phyloP scores from a whole-genome alignment of 2,329 filamentous ascomycete species.

The Phialophora tarda region DNA sequence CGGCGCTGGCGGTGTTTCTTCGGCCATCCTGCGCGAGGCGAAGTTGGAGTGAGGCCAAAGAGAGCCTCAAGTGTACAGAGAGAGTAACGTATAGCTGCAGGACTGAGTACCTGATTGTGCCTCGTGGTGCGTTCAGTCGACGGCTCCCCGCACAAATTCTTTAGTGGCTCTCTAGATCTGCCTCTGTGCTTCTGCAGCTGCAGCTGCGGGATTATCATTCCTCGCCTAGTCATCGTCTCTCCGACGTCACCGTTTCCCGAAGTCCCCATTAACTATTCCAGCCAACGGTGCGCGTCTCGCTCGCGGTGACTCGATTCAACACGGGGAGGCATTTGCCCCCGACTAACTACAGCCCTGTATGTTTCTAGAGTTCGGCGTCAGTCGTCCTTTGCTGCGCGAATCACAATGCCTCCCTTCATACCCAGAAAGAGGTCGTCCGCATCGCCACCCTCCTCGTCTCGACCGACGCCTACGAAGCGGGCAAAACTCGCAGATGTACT shows the following conservation, averaged over 20 bases:
- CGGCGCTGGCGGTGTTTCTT: conserved; percentile 7
- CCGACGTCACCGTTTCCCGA: conserved; percentile 30
- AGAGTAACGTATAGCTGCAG: too few relatives aligned
- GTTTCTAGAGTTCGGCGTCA: background rate
- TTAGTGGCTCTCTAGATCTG: background rate
- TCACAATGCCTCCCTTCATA: conserved; percentile 54
- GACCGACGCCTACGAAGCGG: conserved; percentile 40
- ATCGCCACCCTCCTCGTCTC: conserved; percentile 39
- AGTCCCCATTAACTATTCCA: conserved; percentile 5
- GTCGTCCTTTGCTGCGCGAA: conserved; percentile 1
- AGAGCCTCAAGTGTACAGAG: background rate
- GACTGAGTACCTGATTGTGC: background rate
- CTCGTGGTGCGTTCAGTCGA: background rate
- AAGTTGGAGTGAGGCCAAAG: background rate
- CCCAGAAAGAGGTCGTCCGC: conserved; percentile 51
- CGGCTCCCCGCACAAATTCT: conserved; percentile 11
- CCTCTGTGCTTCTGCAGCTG: background rate
- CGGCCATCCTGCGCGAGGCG: conserved; percentile 15
- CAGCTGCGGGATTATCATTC: conserved; percentile 10
- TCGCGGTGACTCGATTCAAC: conserved; percentile 1
- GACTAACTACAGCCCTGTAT: background rate
- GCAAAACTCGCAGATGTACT: conserved; percentile 36
- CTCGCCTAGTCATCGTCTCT: conserved; percentile 9
- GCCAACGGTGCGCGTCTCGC: conserved; percentile 11
- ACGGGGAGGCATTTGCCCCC: background rate